Percentiles rank a stretch among this genome's conserved stretches.
phyloP scores from a whole-genome alignment of 2,329 filamentous ascomycete species.

The Apiospora marii region DNA sequence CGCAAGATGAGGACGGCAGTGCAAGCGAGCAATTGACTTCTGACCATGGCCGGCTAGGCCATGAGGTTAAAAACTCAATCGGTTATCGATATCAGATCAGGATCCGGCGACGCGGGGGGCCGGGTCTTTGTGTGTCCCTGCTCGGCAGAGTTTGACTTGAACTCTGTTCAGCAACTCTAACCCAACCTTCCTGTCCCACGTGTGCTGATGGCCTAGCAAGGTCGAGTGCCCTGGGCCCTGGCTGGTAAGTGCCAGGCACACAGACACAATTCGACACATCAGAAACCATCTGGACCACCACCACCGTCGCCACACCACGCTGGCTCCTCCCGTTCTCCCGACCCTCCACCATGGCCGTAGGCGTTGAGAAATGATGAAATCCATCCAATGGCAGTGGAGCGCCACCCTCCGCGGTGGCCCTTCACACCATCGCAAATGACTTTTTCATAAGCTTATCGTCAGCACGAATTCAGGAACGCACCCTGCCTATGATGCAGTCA shows the following conservation, averaged over 20 bases:
- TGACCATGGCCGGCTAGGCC: neutral
- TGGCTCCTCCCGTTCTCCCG: constrained; percentile 15
- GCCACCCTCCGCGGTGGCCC: neutral
- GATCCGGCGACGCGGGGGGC: neutral
- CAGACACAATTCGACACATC: neutral
- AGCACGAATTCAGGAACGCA: neutral
- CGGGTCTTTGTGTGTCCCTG: constrained; percentile 1
- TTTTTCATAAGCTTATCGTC: constrained; percentile 9
- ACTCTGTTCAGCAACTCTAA: constrained; percentile 3
- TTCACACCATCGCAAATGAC: constrained; percentile 13
- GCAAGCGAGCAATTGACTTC: neutral
- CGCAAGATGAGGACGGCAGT: neutral
- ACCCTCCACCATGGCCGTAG: constrained; percentile 2
- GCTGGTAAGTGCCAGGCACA: neutral
- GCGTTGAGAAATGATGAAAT: neutral
- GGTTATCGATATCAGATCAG: constrained; percentile 17
- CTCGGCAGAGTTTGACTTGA: neutral
- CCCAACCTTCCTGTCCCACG: constrained; percentile 14
- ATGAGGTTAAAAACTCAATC: constrained; percentile 10
- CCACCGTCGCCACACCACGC: neutral
- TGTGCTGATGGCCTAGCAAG: neutral
- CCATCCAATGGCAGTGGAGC: neutral
- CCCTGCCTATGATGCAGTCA: neutral
- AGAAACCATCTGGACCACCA: neutral
- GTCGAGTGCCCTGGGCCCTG: neutral